Conservation (phyloP, 2,329 filamentous ascomycete species). For the Tricladium varicosporioides region DNA sequence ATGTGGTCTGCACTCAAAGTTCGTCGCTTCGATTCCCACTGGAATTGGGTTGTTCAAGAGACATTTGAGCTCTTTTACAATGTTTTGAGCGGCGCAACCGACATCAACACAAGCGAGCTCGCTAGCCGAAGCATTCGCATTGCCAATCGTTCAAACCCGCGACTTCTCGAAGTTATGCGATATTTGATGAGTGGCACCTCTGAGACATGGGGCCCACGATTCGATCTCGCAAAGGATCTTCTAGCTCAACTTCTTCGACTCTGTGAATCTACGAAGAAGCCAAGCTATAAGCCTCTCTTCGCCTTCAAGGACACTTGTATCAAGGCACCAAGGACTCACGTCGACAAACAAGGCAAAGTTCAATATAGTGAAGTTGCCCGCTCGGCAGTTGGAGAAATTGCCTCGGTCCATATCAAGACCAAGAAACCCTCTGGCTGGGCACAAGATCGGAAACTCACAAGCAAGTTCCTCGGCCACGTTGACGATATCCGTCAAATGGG, state of each 20-base stretch:
- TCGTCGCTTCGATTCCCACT: slow-evolving; percentile 90
- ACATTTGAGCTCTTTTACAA: slow-evolving; percentile 96
- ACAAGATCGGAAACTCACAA: background rate
- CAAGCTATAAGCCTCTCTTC: background rate
- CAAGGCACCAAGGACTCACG: background rate
- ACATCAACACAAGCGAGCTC: background rate
- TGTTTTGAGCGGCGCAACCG: slow-evolving; percentile 81
- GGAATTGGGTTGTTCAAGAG: slow-evolving; percentile 98
- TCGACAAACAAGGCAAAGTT: slow-evolving; percentile 52
- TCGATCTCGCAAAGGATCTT: background rate
- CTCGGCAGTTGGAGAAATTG: slow-evolving; percentile 66
- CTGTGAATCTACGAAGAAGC: background rate
- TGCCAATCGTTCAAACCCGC: slow-evolving; percentile 96
- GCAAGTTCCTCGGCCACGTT: background rate
- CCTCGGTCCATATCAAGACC: slow-evolving; percentile 69
- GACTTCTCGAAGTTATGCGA: slow-evolving; percentile 95
- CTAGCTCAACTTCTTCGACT: background rate
- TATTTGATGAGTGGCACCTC: slow-evolving; percentile 51
- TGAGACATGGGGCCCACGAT: background rate
- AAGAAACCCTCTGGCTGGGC: slow-evolving; percentile 64
- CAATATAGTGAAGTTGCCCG: background rate
- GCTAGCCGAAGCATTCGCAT: slow-evolving; percentile 62
- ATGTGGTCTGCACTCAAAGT: slow-evolving; percentile 90
- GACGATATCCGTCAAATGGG: background rate
- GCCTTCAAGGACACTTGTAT: background rate